Evolutionary conservation across 352 stramenopile species (phyloP), one percentile per base, ranked within the genome.

Genomic region (Chrysophaeum taylorii): DNA sequence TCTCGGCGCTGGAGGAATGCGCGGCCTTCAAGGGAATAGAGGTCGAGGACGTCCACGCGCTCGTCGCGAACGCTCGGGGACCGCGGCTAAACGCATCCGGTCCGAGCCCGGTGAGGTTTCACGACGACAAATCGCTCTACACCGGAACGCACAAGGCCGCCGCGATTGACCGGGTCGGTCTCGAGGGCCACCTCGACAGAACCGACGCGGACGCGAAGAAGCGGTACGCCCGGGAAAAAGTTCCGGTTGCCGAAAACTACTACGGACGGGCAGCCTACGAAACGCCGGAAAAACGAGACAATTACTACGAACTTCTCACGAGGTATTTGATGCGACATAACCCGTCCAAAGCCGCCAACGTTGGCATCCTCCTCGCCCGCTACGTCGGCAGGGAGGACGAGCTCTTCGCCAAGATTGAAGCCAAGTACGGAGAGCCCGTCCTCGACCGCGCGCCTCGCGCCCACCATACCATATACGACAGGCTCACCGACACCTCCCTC

Each of bases 101-200:
- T 25, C 45, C 69, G 23, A 52, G 70, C 1, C 38, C 64, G 1
- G 68, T 70, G 41, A 63, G 73, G 7, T 78, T 80, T 68, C 75
- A 80, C 71, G 75, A 80, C 68, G 75, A 80, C 68, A 73, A 70
- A n/a, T 69, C 37, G 23, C 76, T 70, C 15, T 80, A 80, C 68
- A 80, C 75, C 29, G 75, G 75, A 14, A 64, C 69, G 43, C 70
- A 80, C 68, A 57, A 54, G 25, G 60, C 57, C 16, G 75, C 73
- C 67, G 74, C 54, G 31, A 60, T 70, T 25, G 69, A 73, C 54
- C 9, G 21, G 48, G 36, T 74, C 36, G 35, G 29, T 1, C 64
- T 74, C 38, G 29, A 61, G 2, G 52, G n/a, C 43, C 64, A 68
- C 35, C 39, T 64, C 29, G 63, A 73, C 29, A 7, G 63, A 2